A percentile compares a stretch with the other conserved stretches of the same genome.
These are phyloP conservation scores for Tricholoma saponaceum DNA, from an alignment of 768 basidiomycete species.

Conservation along the genomic window DNA sequence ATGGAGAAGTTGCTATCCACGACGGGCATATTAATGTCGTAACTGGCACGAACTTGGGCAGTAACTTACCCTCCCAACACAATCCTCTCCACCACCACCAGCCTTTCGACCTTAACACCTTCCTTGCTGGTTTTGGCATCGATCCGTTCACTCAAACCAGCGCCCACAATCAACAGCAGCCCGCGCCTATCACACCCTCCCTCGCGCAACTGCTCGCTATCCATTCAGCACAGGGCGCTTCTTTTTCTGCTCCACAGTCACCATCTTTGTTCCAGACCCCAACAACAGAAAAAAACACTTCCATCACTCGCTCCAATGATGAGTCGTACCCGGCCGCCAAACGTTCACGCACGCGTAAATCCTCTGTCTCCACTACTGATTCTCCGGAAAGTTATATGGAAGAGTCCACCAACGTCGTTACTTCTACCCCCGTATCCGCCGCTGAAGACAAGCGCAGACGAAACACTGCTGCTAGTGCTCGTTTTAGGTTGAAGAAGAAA, in stretches of 20 bases:
- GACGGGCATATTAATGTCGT: constrained; percentile 60
- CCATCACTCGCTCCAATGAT: constrained; percentile 22
- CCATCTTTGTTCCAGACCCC: constrained; percentile 13
- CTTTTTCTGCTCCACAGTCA: constrained; percentile 20
- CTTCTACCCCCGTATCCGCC: constrained; percentile 36
- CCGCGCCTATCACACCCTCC: constrained; percentile 41
- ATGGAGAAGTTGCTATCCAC: constrained; percentile 39
- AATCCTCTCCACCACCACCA: constrained; percentile 29
- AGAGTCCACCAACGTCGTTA: constrained; percentile 20
- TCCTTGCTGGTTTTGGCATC: constrained; percentile 35
- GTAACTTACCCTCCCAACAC: constrained; percentile 16
- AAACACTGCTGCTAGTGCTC: constrained; percentile 90
- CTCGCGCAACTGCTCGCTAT: constrained; percentile 69
- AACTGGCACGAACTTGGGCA: constrained; percentile 39
- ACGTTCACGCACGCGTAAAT: constrained; percentile 53
- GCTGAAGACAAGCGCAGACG: constrained; percentile 90
- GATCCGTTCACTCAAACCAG: constrained; percentile 38
- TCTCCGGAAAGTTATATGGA: constrained; percentile 23
- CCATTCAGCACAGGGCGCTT: constrained; percentile 36
- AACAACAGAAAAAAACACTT: constrained; percentile 13
- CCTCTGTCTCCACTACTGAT: constrained; percentile 32
- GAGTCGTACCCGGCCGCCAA: constrained; percentile 39
- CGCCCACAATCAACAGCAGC: constrained; percentile 25
- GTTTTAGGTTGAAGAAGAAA: constrained; percentile 95
- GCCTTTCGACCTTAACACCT: constrained; percentile 35